Evolutionary conservation across 202 grass and related monocot genomes (phyloP).

Genomic region (Digitaria exilis): DNA sequence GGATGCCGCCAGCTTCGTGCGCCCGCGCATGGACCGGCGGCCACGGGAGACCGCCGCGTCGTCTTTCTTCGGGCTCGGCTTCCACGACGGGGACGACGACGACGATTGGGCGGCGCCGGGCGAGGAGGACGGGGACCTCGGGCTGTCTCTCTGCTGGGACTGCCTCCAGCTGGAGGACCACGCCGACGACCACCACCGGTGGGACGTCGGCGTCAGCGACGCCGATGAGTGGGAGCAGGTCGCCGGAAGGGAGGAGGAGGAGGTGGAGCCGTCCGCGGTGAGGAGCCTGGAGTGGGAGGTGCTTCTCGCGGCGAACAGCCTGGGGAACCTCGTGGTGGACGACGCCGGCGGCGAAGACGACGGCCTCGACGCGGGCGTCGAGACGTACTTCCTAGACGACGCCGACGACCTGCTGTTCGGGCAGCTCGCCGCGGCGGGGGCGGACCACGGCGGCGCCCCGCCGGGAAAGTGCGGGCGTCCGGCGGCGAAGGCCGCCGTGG

Average conservation of each 20-base stretch:
- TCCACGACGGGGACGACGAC: conserved; percentile 31
- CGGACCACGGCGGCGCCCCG: conserved; percentile 60
- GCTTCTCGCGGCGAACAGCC: conserved; percentile 64
- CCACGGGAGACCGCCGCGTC: conserved; percentile 20
- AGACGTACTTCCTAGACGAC: conserved; percentile 58
- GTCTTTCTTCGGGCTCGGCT: conserved; percentile 52
- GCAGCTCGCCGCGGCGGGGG: conserved; percentile 46
- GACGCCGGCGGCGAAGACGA: too few species aligned
- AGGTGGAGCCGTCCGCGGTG: conserved; percentile 31
- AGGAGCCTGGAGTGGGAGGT: conserved; percentile 79
- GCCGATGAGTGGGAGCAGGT: conserved; percentile 88
- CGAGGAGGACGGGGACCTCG: conserved; percentile 41
- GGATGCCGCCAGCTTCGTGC: conserved; percentile 32
- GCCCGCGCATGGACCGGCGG: conserved; percentile 30
- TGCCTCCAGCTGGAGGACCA: conserved; percentile 69
- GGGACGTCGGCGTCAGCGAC: conserved; percentile 49
- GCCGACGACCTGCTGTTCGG: conserved; percentile 58
- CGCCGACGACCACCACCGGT: conserved; percentile 42
- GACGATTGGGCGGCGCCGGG: conserved; percentile 31
- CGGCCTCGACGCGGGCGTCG: conserved; percentile 40
- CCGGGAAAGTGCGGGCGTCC: conserved; percentile 56
- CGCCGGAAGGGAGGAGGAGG: conserved; percentile 32
- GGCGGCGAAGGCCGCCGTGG: conserved; percentile 68
- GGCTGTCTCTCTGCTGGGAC: conserved; percentile 65
- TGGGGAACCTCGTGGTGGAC: conserved; percentile 45